phyloP scores from a whole-genome alignment of 2,329 filamentous ascomycete genomes.

The Pseudogymnoascus sp. region DNA sequence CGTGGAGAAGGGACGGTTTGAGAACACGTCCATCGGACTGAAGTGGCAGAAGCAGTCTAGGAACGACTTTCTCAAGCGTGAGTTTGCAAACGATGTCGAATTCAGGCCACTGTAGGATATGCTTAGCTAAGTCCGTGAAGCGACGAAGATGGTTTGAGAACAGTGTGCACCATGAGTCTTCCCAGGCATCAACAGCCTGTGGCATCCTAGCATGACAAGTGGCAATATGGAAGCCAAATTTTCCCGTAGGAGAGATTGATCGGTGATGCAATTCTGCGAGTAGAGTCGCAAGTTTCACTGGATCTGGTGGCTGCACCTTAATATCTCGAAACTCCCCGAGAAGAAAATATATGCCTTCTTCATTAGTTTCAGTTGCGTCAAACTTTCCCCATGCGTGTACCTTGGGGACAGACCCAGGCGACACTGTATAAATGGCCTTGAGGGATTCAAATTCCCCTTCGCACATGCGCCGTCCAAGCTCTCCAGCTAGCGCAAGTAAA shows the following conservation, averaged over 20 bases:
- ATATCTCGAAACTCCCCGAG: constrained; percentile 25
- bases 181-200: constrained; percentile 14
- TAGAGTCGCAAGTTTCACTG: constrained; percentile 14
- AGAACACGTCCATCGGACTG: constrained; percentile 10
- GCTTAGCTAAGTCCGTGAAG: not conserved
- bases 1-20: constrained; percentile 15
- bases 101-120: constrained; percentile 16
- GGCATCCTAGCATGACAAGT: constrained; percentile 23
- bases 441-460: not conserved
- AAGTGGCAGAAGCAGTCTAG: constrained; percentile 9
- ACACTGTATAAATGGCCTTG: not conserved
- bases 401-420: constrained; percentile 11
- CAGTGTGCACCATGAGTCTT: not conserved
- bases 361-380: not conserved
- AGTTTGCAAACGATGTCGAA: constrained; percentile 13
- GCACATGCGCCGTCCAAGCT: not conserved
- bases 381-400: constrained; percentile 16
- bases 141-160: not conserved
- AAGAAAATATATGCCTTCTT: constrained; percentile 19
- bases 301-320: constrained; percentile 19
- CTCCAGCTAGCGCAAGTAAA: not conserved
- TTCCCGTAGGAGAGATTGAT: constrained; percentile 20
- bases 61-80: constrained; percentile 10
- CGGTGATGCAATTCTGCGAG: constrained; percentile 22
- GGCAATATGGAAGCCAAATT: constrained; percentile 25